Evolutionary conservation across 306 rosid species (phyloP), one percentile per base, ranked within the genome.

Genomic region (Ammopiptanthus mongolicus): DNA sequence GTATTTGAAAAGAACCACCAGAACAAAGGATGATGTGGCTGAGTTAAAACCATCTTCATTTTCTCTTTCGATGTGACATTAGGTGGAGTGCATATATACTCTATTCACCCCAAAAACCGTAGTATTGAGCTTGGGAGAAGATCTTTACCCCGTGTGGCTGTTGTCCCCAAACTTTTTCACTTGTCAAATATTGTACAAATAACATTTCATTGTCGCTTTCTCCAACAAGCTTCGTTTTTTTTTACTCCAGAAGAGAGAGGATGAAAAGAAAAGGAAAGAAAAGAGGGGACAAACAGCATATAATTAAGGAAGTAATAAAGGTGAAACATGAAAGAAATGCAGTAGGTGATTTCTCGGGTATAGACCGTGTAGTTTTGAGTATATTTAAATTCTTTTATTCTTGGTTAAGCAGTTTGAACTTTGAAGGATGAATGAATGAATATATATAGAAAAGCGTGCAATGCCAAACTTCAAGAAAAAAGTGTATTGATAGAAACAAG

Each of bases 201-300:
- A 21, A 31, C 23, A 2, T 60, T 31, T 60, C 44, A 29, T 4
- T 12, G 36, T 22, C 4, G 8, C 18, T 57, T 57, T 23, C 21
- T 52, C 56, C 3, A 41, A 41, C 11, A 37, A 37, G 33, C 33
- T 34, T 44, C 8, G 2, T 7, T 10, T 25, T 5, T 0, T 3
- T 46, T 34, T 25, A 10, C 10, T 23, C 48, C 14, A 22, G 19
- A 5, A 1, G 67, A 75, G 55, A 64, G 61, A 52, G 50, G 33
- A 55, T 23, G 57, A 53, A 52, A 31, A 56, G 36, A 31, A 79
- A 65, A 53, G 50, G 73, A 56, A 21, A 21, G 25, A 33, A 48
- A 70, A 75, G 74, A 80, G 85, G 87, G 75, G 87, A 84, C 87
- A 84, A 80, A 84, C 13, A 74, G 87, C 78, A 84, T 80, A 73